Evolutionary conservation across 2,329 filamentous ascomycete species (phyloP).

Genomic region (Xylaria sp.): DNA sequence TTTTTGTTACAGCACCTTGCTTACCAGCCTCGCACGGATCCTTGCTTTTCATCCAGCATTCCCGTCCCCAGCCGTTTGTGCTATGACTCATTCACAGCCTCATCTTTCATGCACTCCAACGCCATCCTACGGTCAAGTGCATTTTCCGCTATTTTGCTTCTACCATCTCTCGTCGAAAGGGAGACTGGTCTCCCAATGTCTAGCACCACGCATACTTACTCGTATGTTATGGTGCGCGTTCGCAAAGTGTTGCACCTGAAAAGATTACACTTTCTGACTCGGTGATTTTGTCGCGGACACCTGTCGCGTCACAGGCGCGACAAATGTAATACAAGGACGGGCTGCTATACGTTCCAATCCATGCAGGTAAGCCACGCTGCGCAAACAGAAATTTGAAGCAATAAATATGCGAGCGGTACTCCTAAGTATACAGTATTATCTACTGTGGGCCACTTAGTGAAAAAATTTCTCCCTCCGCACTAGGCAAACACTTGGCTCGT

Average conservation of each 20-base stretch:
- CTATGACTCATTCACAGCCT: conserved; percentile 48
- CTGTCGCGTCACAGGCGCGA: conserved; percentile 24
- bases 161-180: not conserved
- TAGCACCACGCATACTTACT: too few species aligned
- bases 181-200: too few species aligned
- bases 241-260: conserved; percentile 25
- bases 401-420: conserved; percentile 25
- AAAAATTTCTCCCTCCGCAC: conserved; percentile 7
- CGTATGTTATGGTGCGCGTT: not conserved
- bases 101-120: conserved; percentile 37
- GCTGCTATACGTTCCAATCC: conserved; percentile 32
- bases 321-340: conserved; percentile 29
- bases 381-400: conserved; percentile 31
- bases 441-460: conserved; percentile 26
- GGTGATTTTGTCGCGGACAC: conserved; percentile 8
- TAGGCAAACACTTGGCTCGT: conserved; percentile 6
- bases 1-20: too few species aligned
- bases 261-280: not conserved
- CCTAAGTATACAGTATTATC: conserved; percentile 26
- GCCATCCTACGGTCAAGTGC: conserved; percentile 26
- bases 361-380: conserved; percentile 35
- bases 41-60: conserved; percentile 42
- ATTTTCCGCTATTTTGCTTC: conserved; percentile 15
- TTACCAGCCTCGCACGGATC: conserved; percentile 43
- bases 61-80: conserved; percentile 38